Conservation (phyloP, 768 basidiomycete genomes). For the Suillus weaverae region DNA sequence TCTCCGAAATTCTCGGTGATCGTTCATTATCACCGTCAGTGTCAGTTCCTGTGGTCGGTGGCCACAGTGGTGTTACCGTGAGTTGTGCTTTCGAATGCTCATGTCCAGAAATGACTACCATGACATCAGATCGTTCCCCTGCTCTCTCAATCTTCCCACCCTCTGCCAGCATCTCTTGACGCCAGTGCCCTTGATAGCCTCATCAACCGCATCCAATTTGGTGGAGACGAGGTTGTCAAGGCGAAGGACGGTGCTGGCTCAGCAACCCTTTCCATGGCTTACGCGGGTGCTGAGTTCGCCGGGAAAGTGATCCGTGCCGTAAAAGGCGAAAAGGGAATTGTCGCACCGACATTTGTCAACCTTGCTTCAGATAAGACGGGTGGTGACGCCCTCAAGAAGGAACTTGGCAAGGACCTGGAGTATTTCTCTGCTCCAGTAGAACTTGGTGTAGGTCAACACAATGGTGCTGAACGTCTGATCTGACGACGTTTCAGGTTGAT, state of each 20-base stretch:
- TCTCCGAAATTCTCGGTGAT: conserved; percentile 74
- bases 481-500: conserved; percentile 48
- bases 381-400: conserved; percentile 71
- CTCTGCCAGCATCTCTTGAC: conserved; percentile 62
- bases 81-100: conserved; percentile 17
- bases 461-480: neutral
- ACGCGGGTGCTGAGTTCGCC: conserved; percentile 90
- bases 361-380: conserved; percentile 70
- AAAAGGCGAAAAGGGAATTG: conserved; percentile 85
- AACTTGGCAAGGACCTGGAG: conserved; percentile 72
- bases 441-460: conserved; percentile 64
- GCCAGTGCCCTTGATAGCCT: conserved; percentile 55
- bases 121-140: conserved; percentile 79
- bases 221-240: conserved; percentile 97
- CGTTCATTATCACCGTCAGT: conserved; percentile 59
- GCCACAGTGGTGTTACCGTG: conserved; percentile 91
- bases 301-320: conserved; percentile 78
- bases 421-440: conserved; percentile 91
- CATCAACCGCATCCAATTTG: conserved; percentile 88
- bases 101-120: conserved; percentile 12
- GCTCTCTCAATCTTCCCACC: conserved; percentile 84
- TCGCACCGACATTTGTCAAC: conserved; percentile 84
- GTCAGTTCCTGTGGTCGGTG: conserved; percentile 89
- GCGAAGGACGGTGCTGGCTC: conserved; percentile 92
- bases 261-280: conserved; percentile 97